Percentiles rank a stretch among this genome's conserved stretches.
Evolutionary conservation across 371 early-diverging fungal species (phyloP).

Genomic region (Apophysomyces ossiformis): DNA sequence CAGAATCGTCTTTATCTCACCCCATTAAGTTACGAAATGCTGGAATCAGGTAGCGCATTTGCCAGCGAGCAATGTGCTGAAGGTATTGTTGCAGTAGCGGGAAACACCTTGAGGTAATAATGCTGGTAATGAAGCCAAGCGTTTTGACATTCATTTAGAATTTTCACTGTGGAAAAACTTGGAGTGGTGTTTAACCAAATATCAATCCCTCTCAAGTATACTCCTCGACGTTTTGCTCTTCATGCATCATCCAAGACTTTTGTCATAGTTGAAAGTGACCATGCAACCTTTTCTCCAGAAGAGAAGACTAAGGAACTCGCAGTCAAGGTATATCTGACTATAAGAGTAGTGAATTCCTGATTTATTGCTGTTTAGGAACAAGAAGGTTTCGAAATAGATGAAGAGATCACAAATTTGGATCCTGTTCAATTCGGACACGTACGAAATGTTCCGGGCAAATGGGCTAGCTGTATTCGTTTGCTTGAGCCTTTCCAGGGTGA

Average conservation of each 20-base stretch:
- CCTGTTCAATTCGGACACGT: slow-evolving; percentile 75
- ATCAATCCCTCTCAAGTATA: slow-evolving; percentile 83
- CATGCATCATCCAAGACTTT: slow-evolving; percentile 79
- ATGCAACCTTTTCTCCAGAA: slow-evolving; percentile 71
- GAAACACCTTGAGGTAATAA: slow-evolving; percentile 70
- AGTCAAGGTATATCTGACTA: slow-evolving; percentile 36
- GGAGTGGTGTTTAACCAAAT: slow-evolving; percentile 85
- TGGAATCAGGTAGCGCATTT: slow-evolving; percentile 88
- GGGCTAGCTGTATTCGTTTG: slow-evolving; percentile 91
- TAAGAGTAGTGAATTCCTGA: neutral
- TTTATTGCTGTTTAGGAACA: slow-evolving; percentile 33
- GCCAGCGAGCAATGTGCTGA: slow-evolving; percentile 89
- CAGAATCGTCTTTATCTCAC: slow-evolving; percentile 65
- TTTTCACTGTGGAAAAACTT: slow-evolving; percentile 86
- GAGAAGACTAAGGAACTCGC: slow-evolving; percentile 63
- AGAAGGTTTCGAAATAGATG: slow-evolving; percentile 58
- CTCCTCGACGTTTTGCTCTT: slow-evolving; percentile 85
- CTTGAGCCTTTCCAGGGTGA: slow-evolving; percentile 84
- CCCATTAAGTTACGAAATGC: slow-evolving; percentile 73
- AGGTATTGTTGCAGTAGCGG: slow-evolving; percentile 89
- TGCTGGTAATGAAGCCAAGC: neutral
- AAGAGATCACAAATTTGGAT: slow-evolving; percentile 51
- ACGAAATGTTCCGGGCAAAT: slow-evolving; percentile 71
- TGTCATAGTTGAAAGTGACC: slow-evolving; percentile 89
- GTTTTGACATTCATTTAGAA: slow-evolving; percentile 43